A percentile compares a stretch with the other conserved stretches of the same genome.
phyloP scores from a whole-genome alignment of 1,284 basidiomycete genomes.

The Fomitopsis betulina region DNA sequence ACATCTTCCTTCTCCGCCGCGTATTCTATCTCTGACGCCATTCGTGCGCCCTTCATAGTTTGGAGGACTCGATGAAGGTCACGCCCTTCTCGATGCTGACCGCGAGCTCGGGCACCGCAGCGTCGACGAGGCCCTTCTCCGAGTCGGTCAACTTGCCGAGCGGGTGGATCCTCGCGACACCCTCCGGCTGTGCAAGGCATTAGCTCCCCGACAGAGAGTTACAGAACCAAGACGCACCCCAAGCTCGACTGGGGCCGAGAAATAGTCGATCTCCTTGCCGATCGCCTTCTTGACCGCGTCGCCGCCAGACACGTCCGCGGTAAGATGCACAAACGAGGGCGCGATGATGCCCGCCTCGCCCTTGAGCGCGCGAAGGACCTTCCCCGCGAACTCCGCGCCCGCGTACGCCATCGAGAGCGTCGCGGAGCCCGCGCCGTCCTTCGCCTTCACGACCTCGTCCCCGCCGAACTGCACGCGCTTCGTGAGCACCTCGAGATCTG shows the following conservation, averaged over 20 bases:
- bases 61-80: slow-evolving; percentile 7
- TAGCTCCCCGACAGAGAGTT: not conserved
- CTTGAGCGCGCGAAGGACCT: slow-evolving; percentile 80
- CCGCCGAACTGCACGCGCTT: slow-evolving; percentile 77
- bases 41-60: slow-evolving; percentile 1
- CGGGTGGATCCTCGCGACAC: slow-evolving; percentile 77
- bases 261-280: slow-evolving; percentile 70
- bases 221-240: slow-evolving; percentile 47
- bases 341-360: slow-evolving; percentile 86
- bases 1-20: not conserved
- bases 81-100: slow-evolving; percentile 70
- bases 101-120: slow-evolving; percentile 77
- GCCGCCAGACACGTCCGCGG: slow-evolving; percentile 71
- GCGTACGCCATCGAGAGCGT: slow-evolving; percentile 79
- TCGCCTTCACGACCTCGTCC: slow-evolving; percentile 80
- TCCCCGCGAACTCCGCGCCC: slow-evolving; percentile 74
- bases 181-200: slow-evolving; percentile 52
- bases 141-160: slow-evolving; percentile 71
- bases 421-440: slow-evolving; percentile 73
- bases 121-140: slow-evolving; percentile 74
- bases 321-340: slow-evolving; percentile 83
- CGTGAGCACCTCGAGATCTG: slow-evolving; percentile 49
- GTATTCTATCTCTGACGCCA: not conserved
- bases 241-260: slow-evolving; percentile 82
- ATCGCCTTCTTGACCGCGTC: slow-evolving; percentile 59